Evolutionary conservation across 202 grass and related monocot species (phyloP), one percentile per base, ranked within the genome.

Genomic region (Sporobolus alterniflorus): DNA sequence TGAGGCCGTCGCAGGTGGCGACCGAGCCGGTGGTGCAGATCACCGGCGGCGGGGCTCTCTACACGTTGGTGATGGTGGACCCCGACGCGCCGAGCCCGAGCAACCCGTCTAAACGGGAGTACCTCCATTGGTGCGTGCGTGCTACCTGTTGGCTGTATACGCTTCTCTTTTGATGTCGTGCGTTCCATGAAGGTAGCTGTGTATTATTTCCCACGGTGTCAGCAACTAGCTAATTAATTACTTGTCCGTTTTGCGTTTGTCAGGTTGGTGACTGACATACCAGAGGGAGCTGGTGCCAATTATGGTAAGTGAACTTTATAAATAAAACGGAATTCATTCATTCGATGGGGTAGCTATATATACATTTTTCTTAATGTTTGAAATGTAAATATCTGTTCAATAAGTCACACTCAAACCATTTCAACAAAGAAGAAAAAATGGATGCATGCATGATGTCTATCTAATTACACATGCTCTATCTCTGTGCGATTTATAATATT

Each of bases 11-110:
- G 18, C 87, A 89, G 43, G 87, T 94, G 5, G 87, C 21, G 3
- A 68, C 29, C 9, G 84, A 94, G 82, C 92, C 92, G 1, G 26
- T 48, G 16, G 87, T 90, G 56, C 84, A 83, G 29, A 92, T 59
- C 42, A 61, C 74, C 13, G 82, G 80, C 30, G 57, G 41, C 26
- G 73, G 70, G 51, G 84, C 74, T 5, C 52, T 94, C 33, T 94
- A 92, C 70, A 94, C 92, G 0, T 89, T 94, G 6, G 74, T 94
- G 41, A 96, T 98, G 96, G 87, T 98, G 71, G 96, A 98, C 80
- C 96, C 96, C 29, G 96, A 98, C 69, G 79, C 91, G 40, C 96
- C 96, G 4, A 98, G 91, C 73, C 96, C 96, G 40, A 96, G 91
- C 85, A 87, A 96, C 72, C 93, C 96, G 30, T 75, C 89, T 73